Conservation (phyloP, 805 yeast species). For the Priceomyces castillae region DNA sequence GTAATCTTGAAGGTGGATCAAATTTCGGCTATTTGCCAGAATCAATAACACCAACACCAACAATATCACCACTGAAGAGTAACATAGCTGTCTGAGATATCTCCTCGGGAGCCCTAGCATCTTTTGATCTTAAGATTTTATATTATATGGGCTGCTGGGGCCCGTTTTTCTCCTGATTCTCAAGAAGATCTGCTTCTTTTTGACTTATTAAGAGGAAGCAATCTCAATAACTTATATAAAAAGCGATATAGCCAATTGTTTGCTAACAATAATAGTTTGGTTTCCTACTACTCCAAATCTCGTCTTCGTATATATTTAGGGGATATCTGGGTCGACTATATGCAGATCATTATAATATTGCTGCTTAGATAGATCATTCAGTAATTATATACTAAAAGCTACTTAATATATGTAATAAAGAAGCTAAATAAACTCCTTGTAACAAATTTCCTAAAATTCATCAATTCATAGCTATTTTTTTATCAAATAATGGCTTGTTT, state of each 20-base stretch:
- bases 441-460: too few relatives aligned
- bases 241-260: background rate
- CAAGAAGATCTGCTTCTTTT: background rate
- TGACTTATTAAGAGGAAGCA: background rate
- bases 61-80: conserved; percentile 16
- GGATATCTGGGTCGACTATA: too few relatives aligned
- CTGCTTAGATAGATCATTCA: too few relatives aligned
- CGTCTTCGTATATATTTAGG: too few relatives aligned
- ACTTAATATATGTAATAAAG: too few relatives aligned
- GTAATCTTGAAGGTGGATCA: conserved; percentile 21
- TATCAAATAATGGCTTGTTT: too few relatives aligned
- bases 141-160: background rate
- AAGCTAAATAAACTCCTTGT: too few relatives aligned
- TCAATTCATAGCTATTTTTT: too few relatives aligned
- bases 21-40: conserved; percentile 39
- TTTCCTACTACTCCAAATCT: too few relatives aligned
- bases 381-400: too few relatives aligned
- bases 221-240: background rate
- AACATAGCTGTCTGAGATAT: conserved; percentile 26
- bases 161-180: background rate
- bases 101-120: conserved; percentile 32
- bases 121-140: background rate
- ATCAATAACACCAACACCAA: conserved; percentile 25
- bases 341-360: too few relatives aligned
- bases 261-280: too few relatives aligned